A percentile compares a stretch with the other conserved stretches of the same genome.
These are phyloP conservation scores for Talaromyces sp. DNA, from an alignment of 2,329 filamentous ascomycete genomes.

Conservation along the genomic window DNA sequence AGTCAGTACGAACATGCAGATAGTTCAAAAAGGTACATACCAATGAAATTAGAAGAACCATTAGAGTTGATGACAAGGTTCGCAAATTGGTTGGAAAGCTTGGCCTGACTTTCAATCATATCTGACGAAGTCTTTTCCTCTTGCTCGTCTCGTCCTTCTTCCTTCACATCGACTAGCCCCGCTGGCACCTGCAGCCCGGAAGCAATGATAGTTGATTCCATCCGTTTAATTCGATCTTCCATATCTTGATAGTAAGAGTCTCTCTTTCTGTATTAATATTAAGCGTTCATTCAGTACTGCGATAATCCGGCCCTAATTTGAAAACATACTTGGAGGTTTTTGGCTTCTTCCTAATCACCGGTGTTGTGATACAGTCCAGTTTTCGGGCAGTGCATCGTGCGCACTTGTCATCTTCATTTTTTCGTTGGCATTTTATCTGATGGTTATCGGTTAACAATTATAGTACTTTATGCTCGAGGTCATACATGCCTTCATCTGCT, in stretches of 20 bases:
- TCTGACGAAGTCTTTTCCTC: slow-evolving; percentile 1
- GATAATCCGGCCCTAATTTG: not conserved
- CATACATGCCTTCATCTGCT: slow-evolving; percentile 10
- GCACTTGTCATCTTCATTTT: slow-evolving; percentile 1
- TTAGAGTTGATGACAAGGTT: slow-evolving; percentile 9
- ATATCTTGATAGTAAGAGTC: slow-evolving; percentile 11
- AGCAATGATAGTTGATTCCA: slow-evolving; percentile 14
- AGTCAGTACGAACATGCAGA: not conserved
- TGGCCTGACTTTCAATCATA: slow-evolving; percentile 11
- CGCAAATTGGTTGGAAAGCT: slow-evolving; percentile 6
- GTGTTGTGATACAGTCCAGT: slow-evolving; percentile 13
- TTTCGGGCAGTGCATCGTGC: slow-evolving; percentile 4
- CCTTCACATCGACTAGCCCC: not conserved
- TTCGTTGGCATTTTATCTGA: slow-evolving; percentile 13
- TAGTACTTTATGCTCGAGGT: not conserved
- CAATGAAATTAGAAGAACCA: slow-evolving; percentile 9
- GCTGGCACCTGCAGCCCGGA: not conserved
- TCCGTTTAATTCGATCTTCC: slow-evolving; percentile 9
- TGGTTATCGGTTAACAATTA: not conserved
- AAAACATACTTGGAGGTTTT: not conserved
- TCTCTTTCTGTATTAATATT: not conserved
- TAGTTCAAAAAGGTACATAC: not conserved
- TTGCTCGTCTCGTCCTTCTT: not conserved
- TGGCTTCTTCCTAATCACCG: slow-evolving; percentile 3
- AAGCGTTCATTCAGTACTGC: not conserved